Conservation (phyloP, 495 filamentous ascomycete species). For the Xylaria sp. region DNA sequence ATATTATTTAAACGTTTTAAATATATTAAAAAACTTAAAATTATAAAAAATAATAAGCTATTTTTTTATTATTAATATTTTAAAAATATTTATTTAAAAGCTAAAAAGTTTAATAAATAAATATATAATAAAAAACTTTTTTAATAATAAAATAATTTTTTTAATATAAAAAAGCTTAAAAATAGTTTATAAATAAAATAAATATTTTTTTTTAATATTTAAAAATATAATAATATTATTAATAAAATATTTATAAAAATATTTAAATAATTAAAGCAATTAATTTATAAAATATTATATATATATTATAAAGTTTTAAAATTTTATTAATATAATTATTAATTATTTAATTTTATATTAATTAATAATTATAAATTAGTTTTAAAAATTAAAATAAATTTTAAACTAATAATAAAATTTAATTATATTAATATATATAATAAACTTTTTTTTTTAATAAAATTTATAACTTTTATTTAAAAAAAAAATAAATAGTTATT, state of each 20-base stretch:
- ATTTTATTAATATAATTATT: no score
- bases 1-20: not conserved
- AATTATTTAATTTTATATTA: no score
- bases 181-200: not conserved
- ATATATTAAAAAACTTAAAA: not conserved
- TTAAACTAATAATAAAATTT: no score
- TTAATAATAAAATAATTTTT: not conserved
- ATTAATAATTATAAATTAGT: no score
- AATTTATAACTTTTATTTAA: no score
- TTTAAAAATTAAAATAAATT: no score
- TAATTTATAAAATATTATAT: not conserved
- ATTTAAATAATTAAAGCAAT: not conserved
- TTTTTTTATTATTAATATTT: not conserved
- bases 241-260: not conserved
- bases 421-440: no score
- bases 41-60: not conserved
- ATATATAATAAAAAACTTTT: not conserved
- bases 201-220: not conserved
- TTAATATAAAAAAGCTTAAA: not conserved
- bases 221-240: not conserved
- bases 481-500: no score
- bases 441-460: no score
- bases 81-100: not conserved
- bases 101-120: not conserved
- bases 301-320: no score